Percentiles rank a stretch among this genome's conserved stretches.
These are phyloP conservation scores for Cystobasidiopsis lactophilus DNA, from an alignment of 768 basidiomycete genomes.

Conservation along the genomic window DNA sequence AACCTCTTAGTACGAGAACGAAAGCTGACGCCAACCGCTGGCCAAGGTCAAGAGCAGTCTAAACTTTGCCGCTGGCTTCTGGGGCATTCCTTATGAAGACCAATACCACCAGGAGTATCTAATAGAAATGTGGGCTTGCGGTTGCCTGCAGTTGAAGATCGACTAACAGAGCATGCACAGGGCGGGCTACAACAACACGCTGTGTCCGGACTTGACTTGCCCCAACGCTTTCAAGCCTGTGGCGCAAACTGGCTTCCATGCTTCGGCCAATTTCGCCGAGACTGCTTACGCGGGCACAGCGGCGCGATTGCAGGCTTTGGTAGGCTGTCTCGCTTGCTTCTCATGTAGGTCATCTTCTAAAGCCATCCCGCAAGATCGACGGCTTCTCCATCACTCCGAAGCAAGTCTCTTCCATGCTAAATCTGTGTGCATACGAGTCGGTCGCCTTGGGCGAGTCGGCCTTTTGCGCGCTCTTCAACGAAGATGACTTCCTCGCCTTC, in stretches of 20 bases:
- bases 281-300: conserved; percentile 50
- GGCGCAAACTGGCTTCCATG: neutral
- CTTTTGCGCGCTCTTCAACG: conserved; percentile 28
- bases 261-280: conserved; percentile 35
- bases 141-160: too few relatives aligned
- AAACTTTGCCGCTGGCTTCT: conserved; percentile 35
- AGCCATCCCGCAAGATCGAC: conserved; percentile 27
- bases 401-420: conserved; percentile 33
- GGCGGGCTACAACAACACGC: conserved; percentile 33
- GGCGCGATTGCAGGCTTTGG: conserved; percentile 33
- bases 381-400: conserved; percentile 44
- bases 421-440: conserved; percentile 70
- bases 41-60: conserved; percentile 24
- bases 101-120: conserved; percentile 59
- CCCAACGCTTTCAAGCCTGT: conserved; percentile 32
- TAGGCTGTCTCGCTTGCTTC: neutral
- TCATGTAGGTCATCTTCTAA: neutral
- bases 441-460: conserved; percentile 29
- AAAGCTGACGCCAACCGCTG: conserved; percentile 5
- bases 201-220: conserved; percentile 33
- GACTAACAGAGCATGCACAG: too few relatives aligned
- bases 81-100: conserved; percentile 39
- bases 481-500: conserved; percentile 24
- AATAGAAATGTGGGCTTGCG: too few relatives aligned
- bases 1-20: too few relatives aligned